A percentile compares a stretch with the other conserved stretches of the same genome.
These are phyloP conservation scores for Pascua guehoae DNA, from an alignment of 1,284 basidiomycete genomes.

Conservation along the genomic window DNA sequence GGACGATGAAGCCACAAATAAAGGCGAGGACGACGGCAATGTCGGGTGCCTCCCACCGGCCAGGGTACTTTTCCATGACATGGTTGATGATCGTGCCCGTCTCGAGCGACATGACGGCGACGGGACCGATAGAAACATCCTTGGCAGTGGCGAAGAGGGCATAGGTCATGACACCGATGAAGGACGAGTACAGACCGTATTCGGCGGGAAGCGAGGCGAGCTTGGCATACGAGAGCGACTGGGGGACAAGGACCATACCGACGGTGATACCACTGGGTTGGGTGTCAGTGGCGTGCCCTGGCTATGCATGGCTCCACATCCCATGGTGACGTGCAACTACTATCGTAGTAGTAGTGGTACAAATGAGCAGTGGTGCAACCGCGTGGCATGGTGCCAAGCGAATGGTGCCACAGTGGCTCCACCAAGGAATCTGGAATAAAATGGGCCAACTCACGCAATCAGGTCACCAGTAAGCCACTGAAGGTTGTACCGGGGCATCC, in stretches of 20 bases:
- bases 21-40: conserved; percentile 86
- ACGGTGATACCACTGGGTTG: conserved; percentile 65
- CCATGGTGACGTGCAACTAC: too few species aligned
- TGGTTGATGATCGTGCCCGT: conserved; percentile 70
- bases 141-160: conserved; percentile 71
- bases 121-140: conserved; percentile 92
- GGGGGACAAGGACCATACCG: conserved; percentile 85
- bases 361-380: too few species aligned
- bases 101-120: conserved; percentile 94
- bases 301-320: not conserved
- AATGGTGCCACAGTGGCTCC: too few species aligned
- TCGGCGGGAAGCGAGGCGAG: conserved; percentile 79
- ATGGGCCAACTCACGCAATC: conserved; percentile 57
- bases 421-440: not conserved
- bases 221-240: conserved; percentile 61
- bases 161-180: conserved; percentile 63
- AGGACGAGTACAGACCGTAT: conserved; percentile 94
- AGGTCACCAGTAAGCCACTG: conserved; percentile 62
- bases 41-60: conserved; percentile 60
- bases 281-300: conserved; percentile 3
- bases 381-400: too few species aligned
- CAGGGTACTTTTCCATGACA: conserved; percentile 54
- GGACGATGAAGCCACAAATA: conserved; percentile 87
- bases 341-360: not conserved
- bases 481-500: conserved; percentile 73